Conservation (phyloP, 75 land plant species). For the Selaginella moellendorffii region DNA sequence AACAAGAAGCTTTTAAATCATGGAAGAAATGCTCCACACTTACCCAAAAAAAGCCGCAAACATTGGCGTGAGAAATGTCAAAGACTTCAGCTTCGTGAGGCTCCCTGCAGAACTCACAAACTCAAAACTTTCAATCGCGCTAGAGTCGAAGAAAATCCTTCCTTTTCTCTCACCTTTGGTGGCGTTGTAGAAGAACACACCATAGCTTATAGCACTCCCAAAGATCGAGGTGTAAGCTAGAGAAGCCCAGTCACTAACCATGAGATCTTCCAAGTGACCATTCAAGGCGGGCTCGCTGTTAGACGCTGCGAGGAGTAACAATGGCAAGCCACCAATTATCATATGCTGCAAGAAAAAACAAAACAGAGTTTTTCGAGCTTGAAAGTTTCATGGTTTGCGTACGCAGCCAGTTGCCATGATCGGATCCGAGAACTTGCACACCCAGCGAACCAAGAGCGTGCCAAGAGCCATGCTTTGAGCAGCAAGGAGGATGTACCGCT, state of each 20-base stretch:
- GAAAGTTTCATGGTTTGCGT: background rate
- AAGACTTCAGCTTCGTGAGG: too few species aligned
- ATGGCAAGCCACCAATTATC: conserved; percentile 87
- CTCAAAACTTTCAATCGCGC: too few species aligned
- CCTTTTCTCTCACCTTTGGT: too few species aligned
- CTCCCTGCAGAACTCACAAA: too few species aligned
- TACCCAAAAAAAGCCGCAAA: too few species aligned
- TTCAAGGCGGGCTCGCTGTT: conserved; percentile 64
- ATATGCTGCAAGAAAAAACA: conserved; percentile 96
- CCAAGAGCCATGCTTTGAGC: conserved; percentile 99
- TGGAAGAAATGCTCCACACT: too few species aligned
- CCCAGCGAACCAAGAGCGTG: conserved; percentile 97
- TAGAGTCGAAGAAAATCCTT: too few species aligned
- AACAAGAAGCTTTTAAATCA: too few species aligned
- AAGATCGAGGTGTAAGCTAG: conserved; percentile 79
- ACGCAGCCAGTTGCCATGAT: conserved; percentile 98
- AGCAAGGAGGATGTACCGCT: conserved; percentile 99
- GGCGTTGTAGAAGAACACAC: conserved; percentile 92
- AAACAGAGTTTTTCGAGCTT: background rate
- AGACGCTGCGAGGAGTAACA: conserved; percentile 40
- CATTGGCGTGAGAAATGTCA: too few species aligned
- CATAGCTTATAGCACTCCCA: conserved; percentile 98
- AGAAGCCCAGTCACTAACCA: conserved; percentile 46
- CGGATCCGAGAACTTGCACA: conserved; percentile 85
- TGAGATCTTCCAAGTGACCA: conserved; percentile 49